Percentiles rank a stretch among this genome's conserved stretches.
These are phyloP conservation scores for Tranzscheliella williamsii DNA, from an alignment of 1,284 basidiomycete species.

Conservation along the genomic window DNA sequence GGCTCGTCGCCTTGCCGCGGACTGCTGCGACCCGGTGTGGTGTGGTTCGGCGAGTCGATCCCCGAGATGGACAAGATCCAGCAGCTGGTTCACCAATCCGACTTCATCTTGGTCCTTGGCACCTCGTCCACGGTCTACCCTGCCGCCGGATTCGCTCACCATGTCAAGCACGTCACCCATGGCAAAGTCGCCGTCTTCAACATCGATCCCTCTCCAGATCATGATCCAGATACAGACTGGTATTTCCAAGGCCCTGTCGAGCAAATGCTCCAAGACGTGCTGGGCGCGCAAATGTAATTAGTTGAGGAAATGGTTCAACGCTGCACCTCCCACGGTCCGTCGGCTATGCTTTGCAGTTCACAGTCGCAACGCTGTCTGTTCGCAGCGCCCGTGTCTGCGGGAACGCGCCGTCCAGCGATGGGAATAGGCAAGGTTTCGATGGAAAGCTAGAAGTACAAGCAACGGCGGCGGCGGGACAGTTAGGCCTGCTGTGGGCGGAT, in stretches of 20 bases:
- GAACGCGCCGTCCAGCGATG: too few relatives aligned
- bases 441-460: too few relatives aligned
- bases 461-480: too few relatives aligned
- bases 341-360: too few relatives aligned
- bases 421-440: too few relatives aligned
- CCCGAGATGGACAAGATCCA: slow-evolving; percentile 61
- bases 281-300: too few relatives aligned
- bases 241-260: slow-evolving; percentile 32
- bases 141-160: slow-evolving; percentile 64
- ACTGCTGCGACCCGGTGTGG: slow-evolving; percentile 69
- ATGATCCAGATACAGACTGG: slow-evolving; percentile 5
- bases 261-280: slow-evolving; percentile 10
- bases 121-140: slow-evolving; percentile 68
- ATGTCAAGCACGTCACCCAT: slow-evolving; percentile 60
- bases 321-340: too few relatives aligned
- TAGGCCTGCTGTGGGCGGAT: slow-evolving; percentile 32
- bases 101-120: slow-evolving; percentile 70
- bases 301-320: too few relatives aligned
- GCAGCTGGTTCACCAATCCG: slow-evolving; percentile 65
- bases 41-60: slow-evolving; percentile 69
- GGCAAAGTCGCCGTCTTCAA: slow-evolving; percentile 70
- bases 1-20: slow-evolving; percentile 61
- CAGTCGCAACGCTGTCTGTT: too few relatives aligned
- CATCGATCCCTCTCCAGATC: slow-evolving; percentile 60
- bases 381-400: too few relatives aligned